Evolutionary conservation across 345 rosid genomes (phyloP).

Genomic region (Reutealis trisperma): DNA sequence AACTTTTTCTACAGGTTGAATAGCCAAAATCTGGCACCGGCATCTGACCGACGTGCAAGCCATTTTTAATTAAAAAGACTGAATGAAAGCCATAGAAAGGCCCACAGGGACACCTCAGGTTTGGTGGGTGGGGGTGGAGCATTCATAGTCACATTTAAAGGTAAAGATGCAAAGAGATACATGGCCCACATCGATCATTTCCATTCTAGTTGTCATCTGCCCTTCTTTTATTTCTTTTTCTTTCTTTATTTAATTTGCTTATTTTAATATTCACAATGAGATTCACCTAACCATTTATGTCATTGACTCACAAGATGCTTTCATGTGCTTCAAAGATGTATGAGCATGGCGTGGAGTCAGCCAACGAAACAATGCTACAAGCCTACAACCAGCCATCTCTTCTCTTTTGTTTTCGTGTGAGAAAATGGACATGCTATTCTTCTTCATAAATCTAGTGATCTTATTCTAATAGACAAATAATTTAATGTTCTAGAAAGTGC

Average conservation of each 20-base stretch:
- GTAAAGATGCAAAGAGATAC: not conserved
- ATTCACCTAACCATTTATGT: not conserved
- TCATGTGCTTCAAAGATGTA: not conserved
- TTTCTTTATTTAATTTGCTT: too few species aligned
- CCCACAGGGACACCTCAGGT: not conserved
- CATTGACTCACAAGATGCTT: not conserved
- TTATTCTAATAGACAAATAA: too few species aligned
- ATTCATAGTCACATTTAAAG: too few species aligned
- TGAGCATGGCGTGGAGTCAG: not conserved
- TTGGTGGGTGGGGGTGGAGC: not conserved
- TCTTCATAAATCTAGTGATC: not conserved
- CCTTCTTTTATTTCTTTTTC: not conserved
- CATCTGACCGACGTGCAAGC: not conserved
- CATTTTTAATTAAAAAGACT: not conserved
- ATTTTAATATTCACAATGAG: not conserved
- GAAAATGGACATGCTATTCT: not conserved
- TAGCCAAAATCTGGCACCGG: conserved; percentile 17
- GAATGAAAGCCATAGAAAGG: too few species aligned
- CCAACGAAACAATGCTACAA: not conserved
- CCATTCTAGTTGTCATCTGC: not conserved
- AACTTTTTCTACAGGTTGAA: conserved; percentile 7
- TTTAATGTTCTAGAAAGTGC: not conserved
- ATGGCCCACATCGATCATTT: not conserved
- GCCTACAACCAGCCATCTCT: not conserved
- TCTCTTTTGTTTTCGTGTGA: not conserved